Evolutionary conservation across 345 rosid genomes (phyloP).

Genomic region (Hibiscus mutabilis): DNA sequence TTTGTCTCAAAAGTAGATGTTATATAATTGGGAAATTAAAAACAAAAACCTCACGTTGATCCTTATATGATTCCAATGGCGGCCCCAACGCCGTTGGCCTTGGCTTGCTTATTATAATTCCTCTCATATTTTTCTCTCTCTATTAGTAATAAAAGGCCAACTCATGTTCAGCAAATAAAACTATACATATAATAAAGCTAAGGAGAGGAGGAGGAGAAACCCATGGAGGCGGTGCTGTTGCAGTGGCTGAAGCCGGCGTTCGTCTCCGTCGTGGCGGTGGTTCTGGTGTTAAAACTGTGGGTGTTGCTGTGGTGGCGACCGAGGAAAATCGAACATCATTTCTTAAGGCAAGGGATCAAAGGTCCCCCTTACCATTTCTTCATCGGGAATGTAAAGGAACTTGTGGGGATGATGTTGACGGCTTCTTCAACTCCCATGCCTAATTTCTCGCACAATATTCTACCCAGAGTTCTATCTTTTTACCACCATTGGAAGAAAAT

Average conservation of each 20-base stretch:
- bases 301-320: slow-evolving; percentile 90
- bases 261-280: slow-evolving; percentile 26
- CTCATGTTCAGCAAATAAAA: slow-evolving; percentile 6
- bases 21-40: neutral
- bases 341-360: slow-evolving; percentile 87
- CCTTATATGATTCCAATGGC: slow-evolving; percentile 37
- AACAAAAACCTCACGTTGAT: slow-evolving; percentile 56
- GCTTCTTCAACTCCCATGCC: slow-evolving; percentile 97
- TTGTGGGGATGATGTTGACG: slow-evolving; percentile 81
- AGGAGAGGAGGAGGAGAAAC: no score
- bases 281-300: slow-evolving; percentile 37
- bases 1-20: slow-evolving; percentile 15
- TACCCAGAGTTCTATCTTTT: slow-evolving; percentile 89
- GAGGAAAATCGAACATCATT: slow-evolving; percentile 79
- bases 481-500: slow-evolving; percentile 97
- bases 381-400: slow-evolving; percentile 91
- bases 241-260: slow-evolving; percentile 34
- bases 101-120: slow-evolving; percentile 24
- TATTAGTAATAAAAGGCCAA: slow-evolving; percentile 33
- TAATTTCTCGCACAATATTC: slow-evolving; percentile 80
- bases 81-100: slow-evolving; percentile 99
- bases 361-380: slow-evolving; percentile 98
- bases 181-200: neutral
- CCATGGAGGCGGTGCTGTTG: slow-evolving; percentile 11
- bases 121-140: neutral